phyloP scores from a whole-genome alignment of 2,329 filamentous ascomycete species.

The Teratosphaeria zuluensis region DNA sequence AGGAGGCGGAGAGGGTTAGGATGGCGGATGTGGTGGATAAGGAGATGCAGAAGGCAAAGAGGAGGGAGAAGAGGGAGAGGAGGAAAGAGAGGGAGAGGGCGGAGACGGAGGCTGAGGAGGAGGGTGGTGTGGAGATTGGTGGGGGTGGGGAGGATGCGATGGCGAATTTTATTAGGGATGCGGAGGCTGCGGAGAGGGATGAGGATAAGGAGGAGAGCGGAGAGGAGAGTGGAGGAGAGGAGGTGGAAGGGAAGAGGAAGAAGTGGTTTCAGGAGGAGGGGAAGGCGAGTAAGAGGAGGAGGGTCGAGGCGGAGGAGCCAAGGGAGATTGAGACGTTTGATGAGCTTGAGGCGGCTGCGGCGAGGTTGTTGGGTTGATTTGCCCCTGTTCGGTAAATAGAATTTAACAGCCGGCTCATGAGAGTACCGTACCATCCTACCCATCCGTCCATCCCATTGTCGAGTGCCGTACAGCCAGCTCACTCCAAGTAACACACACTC shows the following conservation, averaged over 20 bases:
- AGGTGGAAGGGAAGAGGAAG: conserved; percentile 50
- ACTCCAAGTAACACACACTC: no score
- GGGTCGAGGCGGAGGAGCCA: conserved; percentile 31
- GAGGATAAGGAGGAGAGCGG: conserved; percentile 22
- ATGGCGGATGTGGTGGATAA: conserved; percentile 78
- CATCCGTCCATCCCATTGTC: no score
- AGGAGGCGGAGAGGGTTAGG: conserved; percentile 61
- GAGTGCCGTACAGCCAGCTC: no score
- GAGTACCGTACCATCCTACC: no score
- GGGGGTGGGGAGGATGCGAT: conserved; percentile 10
- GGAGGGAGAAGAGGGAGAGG: conserved; percentile 64
- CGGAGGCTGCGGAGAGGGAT: conserved; percentile 17
- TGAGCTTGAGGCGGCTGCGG: conserved; percentile 67
- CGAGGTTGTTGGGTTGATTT: conserved; percentile 51
- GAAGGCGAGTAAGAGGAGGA: not conserved
- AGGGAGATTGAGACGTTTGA: conserved; percentile 66
- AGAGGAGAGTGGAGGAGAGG: conserved; percentile 37
- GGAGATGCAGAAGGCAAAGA: conserved; percentile 66
- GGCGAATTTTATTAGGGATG: conserved; percentile 31
- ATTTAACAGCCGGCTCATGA: no score
- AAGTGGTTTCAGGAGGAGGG: conserved; percentile 67
- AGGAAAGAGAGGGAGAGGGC: conserved; percentile 56
- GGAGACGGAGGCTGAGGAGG: conserved; percentile 28
- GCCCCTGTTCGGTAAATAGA: no score
- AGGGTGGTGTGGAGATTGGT: conserved; percentile 15